Percentiles rank a stretch among this genome's conserved stretches.
phyloP scores from a whole-genome alignment of 2,329 filamentous ascomycete genomes.

The Epichloe gansuensis region DNA sequence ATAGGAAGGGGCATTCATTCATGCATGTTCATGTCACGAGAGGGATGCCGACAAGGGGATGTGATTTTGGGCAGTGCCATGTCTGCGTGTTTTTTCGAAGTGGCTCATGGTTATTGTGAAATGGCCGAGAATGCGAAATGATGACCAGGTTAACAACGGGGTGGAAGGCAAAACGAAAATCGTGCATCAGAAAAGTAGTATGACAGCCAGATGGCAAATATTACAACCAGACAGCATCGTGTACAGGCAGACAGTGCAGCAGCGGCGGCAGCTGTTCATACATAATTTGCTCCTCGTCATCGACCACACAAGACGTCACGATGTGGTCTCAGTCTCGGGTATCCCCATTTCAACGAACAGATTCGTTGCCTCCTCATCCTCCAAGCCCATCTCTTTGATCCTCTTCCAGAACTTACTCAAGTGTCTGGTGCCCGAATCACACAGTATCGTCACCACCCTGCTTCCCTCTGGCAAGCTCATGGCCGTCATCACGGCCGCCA shows the following conservation, averaged over 20 bases:
- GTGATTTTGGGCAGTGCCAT: too few relatives aligned
- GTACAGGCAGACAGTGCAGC: neutral
- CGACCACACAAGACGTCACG: neutral
- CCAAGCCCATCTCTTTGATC: constrained; percentile 54
- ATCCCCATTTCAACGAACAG: constrained; percentile 40
- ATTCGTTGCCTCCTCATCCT: constrained; percentile 38
- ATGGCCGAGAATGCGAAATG: neutral
- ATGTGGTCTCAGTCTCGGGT: constrained; percentile 5
- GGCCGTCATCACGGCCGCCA: constrained; percentile 59
- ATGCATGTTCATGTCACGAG: too few relatives aligned
- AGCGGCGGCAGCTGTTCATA: neutral
- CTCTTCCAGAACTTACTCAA: constrained; percentile 76
- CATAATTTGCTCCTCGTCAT: neutral
- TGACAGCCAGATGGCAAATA: neutral
- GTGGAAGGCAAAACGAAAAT: neutral
- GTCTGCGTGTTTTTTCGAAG: too few relatives aligned
- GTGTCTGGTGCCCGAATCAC: constrained; percentile 71
- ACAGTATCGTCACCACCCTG: constrained; percentile 69
- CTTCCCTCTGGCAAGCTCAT: constrained; percentile 48
- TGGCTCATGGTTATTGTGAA: neutral
- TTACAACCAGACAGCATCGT: too few relatives aligned
- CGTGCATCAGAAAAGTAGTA: neutral
- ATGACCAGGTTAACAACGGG: neutral
- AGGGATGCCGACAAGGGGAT: too few relatives aligned
- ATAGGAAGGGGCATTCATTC: too few relatives aligned